phyloP scores from a whole-genome alignment of 192 early-diverging fungal genomes.

The Rhizophagus prolifer region DNA sequence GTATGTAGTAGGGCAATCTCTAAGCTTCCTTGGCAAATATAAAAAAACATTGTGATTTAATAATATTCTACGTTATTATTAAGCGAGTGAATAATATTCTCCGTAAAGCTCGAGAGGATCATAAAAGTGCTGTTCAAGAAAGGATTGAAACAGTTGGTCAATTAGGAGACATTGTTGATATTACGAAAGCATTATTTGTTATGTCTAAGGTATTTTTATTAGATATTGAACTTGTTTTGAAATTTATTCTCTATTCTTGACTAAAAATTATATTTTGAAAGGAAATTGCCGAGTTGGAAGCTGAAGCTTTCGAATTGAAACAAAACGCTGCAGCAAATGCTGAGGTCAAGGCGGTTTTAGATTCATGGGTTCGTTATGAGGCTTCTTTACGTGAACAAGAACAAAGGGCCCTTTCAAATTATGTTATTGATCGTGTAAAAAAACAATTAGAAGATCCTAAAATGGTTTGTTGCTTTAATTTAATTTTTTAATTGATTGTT shows the following conservation, averaged over 20 bases:
- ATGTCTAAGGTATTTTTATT: constrained; percentile 75
- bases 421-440: constrained; percentile 82
- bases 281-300: constrained; percentile 92
- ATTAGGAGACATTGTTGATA: constrained; percentile 90
- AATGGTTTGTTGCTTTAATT: constrained; percentile 38
- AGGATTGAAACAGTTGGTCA: constrained; percentile 88
- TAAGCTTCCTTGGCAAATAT: neutral
- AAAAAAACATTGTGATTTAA: neutral
- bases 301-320: constrained; percentile 93
- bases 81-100: constrained; percentile 83
- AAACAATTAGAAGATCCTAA: constrained; percentile 68
- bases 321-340: constrained; percentile 77
- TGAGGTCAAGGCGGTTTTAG: constrained; percentile 87
- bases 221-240: too few relatives aligned
- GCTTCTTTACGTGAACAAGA: constrained; percentile 87
- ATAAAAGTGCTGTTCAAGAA: constrained; percentile 87
- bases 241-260: neutral
- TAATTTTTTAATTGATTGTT: too few relatives aligned
- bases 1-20: constrained; percentile 21
- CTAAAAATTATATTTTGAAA: constrained; percentile 17
- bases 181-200: constrained; percentile 90
- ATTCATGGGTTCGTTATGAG: constrained; percentile 98
- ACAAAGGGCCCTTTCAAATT: constrained; percentile 83
- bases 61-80: constrained; percentile 18
- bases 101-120: constrained; percentile 81